These are phyloP conservation scores for Onygena corvina DNA, from an alignment of 2,329 filamentous ascomycete genomes.

Conservation along the genomic window DNA sequence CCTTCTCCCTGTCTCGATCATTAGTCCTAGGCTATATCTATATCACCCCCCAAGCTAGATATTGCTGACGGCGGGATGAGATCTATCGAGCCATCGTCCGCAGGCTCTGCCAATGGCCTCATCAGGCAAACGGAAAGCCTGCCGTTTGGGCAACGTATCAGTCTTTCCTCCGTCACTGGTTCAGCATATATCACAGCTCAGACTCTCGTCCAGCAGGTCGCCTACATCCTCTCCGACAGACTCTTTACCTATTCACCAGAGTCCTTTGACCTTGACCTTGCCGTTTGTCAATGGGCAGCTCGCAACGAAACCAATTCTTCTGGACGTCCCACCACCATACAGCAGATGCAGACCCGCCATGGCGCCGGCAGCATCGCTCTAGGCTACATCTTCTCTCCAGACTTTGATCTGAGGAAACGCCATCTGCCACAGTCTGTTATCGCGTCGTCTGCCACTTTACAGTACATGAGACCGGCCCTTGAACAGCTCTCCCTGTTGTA, in stretches of 20 bases:
- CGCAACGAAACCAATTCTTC: conserved; percentile 64
- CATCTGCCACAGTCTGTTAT: conserved; percentile 84
- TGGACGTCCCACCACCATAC: conserved; percentile 64
- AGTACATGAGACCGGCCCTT: conserved; percentile 66
- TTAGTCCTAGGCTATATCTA: neutral
- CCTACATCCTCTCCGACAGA: conserved; percentile 90
- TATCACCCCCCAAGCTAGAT: too few species aligned
- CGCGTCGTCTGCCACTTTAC: conserved; percentile 70
- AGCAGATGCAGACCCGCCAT: conserved; percentile 71
- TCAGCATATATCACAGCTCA: conserved; percentile 90
- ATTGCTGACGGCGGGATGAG: conserved; percentile 11
- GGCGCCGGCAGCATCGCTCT: conserved; percentile 85
- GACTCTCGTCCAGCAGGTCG: conserved; percentile 86
- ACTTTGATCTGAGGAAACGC: conserved; percentile 85
- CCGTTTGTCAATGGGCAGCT: conserved; percentile 64
- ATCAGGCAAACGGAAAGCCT: neutral
- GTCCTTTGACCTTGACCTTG: conserved; percentile 78
- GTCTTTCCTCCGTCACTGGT: conserved; percentile 46
- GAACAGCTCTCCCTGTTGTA: conserved; percentile 90
- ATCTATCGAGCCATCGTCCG: conserved; percentile 14
- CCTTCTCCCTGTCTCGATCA: neutral
- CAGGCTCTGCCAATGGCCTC: conserved; percentile 1
- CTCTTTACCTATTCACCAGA: conserved; percentile 94
- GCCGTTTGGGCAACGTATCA: conserved; percentile 13
- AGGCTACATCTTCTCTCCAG: conserved; percentile 94